Percentiles rank a stretch among this genome's conserved stretches.
Evolutionary conservation across 1,284 basidiomycete genomes (phyloP).

Genomic region (Sporisorium sorghi): DNA sequence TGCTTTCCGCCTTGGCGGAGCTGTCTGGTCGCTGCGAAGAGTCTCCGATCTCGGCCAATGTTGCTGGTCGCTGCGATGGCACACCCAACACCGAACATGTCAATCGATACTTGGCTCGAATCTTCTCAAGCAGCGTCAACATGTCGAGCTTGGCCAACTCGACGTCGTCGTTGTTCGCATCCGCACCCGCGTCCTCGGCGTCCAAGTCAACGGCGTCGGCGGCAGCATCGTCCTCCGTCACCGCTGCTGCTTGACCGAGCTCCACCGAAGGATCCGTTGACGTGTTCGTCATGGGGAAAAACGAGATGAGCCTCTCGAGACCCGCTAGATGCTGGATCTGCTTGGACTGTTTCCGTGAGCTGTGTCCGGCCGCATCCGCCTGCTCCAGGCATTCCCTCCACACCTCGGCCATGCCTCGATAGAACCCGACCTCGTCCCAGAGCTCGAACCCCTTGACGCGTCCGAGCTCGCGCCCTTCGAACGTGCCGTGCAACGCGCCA

Average conservation of each 20-base stretch:
- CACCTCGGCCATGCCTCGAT: constrained; percentile 82
- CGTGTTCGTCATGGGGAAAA: constrained; percentile 76
- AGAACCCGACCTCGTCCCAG: constrained; percentile 96
- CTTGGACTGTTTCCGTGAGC: constrained; percentile 69
- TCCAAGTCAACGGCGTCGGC: constrained; percentile 38
- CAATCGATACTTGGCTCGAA: constrained; percentile 86
- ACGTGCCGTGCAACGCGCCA: constrained; percentile 87
- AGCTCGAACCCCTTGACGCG: constrained; percentile 91
- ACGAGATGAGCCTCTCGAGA: constrained; percentile 77
- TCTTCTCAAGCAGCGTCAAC: constrained; percentile 80
- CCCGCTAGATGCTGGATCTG: constrained; percentile 75
- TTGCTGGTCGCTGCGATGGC: constrained; percentile 71
- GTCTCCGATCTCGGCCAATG: constrained; percentile 10
- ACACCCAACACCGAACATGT: constrained; percentile 86
- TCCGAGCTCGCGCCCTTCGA: constrained; percentile 91
- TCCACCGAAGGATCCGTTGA: constrained; percentile 68
- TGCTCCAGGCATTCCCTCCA: constrained; percentile 72
- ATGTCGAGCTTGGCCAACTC: constrained; percentile 75
- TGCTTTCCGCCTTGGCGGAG: constrained; percentile 12
- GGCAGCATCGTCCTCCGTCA: no score
- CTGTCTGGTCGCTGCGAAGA: not conserved
- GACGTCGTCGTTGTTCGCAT: constrained; percentile 27
- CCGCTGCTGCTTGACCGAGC: constrained; percentile 5
- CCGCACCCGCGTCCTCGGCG: constrained; percentile 48
- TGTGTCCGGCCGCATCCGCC: constrained; percentile 32